Evolutionary conservation across 495 filamentous ascomycete species (phyloP).

Genomic region (Aspergillus incahuasiensis): DNA sequence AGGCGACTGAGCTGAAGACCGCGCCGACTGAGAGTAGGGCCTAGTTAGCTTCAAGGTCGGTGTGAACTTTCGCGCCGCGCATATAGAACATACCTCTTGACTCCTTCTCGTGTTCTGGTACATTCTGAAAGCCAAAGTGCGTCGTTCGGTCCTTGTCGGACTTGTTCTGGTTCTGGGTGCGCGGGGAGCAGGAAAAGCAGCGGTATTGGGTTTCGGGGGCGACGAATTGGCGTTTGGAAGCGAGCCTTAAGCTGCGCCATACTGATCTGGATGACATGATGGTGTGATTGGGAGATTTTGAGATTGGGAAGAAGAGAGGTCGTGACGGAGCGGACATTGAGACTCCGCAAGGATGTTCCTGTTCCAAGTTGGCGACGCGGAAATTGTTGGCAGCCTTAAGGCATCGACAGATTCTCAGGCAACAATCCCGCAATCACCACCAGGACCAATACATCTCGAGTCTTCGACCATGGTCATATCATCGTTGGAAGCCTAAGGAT

Average conservation of each 20-base stretch:
- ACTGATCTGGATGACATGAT: constrained; percentile 29
- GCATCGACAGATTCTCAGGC: background rate
- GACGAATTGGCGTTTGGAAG: constrained; percentile 25
- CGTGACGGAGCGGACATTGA: background rate
- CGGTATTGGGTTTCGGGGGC: constrained; percentile 37
- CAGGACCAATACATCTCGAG: no score
- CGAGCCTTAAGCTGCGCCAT: constrained; percentile 35
- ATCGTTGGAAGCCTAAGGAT: no score
- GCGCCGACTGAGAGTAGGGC: constrained; percentile 58
- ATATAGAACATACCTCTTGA: constrained; percentile 50
- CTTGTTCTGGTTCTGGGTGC: constrained; percentile 38
- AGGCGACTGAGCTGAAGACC: constrained; percentile 94
- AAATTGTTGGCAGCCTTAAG: background rate
- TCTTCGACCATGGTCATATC: no score
- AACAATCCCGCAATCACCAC: background rate
- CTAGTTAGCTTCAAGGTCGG: constrained; percentile 17
- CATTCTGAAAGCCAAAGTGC: constrained; percentile 89
- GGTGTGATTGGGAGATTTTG: background rate
- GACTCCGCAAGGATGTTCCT: background rate
- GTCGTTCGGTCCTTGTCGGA: constrained; percentile 60
- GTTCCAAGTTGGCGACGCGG: background rate
- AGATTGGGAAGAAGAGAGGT: background rate
- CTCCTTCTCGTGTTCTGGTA: constrained; percentile 79
- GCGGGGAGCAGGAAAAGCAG: constrained; percentile 52
- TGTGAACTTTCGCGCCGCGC: background rate